Conservation (phyloP, 2,329 filamentous ascomycete genomes). For the Fusarium palustre region DNA sequence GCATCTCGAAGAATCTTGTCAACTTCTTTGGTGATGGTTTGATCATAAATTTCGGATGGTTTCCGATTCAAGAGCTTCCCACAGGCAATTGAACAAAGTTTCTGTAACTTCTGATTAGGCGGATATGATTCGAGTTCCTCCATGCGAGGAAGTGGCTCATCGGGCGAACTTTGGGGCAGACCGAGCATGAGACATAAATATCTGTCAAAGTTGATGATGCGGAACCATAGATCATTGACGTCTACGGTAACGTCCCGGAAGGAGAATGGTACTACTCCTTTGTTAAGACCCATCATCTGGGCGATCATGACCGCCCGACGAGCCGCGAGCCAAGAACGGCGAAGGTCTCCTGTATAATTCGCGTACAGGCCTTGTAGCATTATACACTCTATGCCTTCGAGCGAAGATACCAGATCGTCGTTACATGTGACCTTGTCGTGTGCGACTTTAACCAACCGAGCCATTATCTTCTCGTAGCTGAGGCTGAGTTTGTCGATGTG, state of each 20-base stretch:
- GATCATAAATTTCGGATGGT: conserved; percentile 41
- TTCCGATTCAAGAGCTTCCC: conserved; percentile 61
- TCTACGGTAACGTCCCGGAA: conserved; percentile 37
- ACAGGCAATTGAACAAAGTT: conserved; percentile 56
- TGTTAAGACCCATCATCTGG: conserved; percentile 56
- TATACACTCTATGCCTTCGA: conserved; percentile 64
- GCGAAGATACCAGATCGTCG: conserved; percentile 57
- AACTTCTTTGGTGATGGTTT: conserved; percentile 54
- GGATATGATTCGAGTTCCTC: conserved; percentile 48
- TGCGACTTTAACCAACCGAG: conserved; percentile 46
- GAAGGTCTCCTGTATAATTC: conserved; percentile 60
- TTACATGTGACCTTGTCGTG: conserved; percentile 57
- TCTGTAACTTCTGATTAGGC: conserved; percentile 58
- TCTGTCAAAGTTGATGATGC: conserved; percentile 58
- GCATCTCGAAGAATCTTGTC: conserved; percentile 61
- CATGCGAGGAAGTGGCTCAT: conserved; percentile 52
- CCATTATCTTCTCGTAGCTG: conserved; percentile 39
- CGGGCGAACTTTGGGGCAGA: conserved; percentile 56
- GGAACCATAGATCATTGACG: conserved; percentile 59
- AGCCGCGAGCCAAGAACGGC: conserved; percentile 58
- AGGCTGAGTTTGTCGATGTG: conserved; percentile 23
- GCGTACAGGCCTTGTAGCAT: conserved; percentile 61
- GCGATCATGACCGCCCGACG: conserved; percentile 60
- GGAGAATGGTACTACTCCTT: conserved; percentile 21
- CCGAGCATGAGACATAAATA: conserved; percentile 62